Conservation (phyloP, 2,329 filamentous ascomycete genomes). For the Botrytis cinerea region DNA sequence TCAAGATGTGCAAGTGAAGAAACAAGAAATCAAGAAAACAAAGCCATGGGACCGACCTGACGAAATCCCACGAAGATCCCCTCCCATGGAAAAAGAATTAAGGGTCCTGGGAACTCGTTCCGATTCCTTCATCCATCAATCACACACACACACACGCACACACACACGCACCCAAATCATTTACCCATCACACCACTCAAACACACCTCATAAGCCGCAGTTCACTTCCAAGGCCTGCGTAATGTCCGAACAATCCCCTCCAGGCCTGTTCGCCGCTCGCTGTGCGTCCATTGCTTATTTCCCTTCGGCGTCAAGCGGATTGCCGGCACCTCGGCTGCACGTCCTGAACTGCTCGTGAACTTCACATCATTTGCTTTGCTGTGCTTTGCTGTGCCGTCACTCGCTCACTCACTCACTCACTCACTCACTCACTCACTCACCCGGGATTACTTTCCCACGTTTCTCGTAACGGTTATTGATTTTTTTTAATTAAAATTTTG, state of each 20-base stretch:
- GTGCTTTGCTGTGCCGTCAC: conserved; percentile 2
- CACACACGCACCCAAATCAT: not conserved
- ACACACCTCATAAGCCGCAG: not conserved
- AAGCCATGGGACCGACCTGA: not conserved
- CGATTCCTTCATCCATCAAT: not conserved
- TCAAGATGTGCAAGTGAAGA: not conserved
- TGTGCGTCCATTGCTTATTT: not conserved
- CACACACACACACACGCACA: not conserved
- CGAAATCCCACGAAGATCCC: not conserved
- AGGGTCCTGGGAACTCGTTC: conserved; percentile 9
- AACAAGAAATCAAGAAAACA: not conserved
- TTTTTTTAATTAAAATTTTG: not conserved
- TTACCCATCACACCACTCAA: not conserved
- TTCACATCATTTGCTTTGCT: not conserved
- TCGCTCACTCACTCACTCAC: no score
- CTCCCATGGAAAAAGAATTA: not conserved
- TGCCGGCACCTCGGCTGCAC: conserved; percentile 7
- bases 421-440: not conserved
- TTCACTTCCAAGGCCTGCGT: not conserved
- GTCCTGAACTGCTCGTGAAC: conserved; percentile 1
- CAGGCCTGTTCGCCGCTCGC: not conserved
- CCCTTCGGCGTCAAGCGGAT: conserved; percentile 15
- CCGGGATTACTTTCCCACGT: not conserved
- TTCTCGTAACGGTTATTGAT: not conserved
- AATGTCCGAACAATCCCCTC: conserved; percentile 14